These are phyloP conservation scores for Gyrodon lividus DNA, from an alignment of 768 basidiomycete genomes.

Conservation along the genomic window DNA sequence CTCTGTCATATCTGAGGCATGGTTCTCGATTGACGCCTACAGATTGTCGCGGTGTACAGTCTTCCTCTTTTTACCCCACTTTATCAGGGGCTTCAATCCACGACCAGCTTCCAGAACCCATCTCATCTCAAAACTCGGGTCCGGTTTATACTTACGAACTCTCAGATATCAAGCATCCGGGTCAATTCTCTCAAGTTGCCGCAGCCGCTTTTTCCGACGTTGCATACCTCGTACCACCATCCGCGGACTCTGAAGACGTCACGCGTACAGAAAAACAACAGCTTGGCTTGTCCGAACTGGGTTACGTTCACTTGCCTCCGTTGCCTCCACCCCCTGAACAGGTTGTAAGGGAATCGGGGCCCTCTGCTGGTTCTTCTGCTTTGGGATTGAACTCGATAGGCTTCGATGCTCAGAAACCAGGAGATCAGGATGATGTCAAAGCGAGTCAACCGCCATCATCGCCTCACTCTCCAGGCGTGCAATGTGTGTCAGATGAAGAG, in stretches of 20 bases:
- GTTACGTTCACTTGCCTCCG: constrained; percentile 43
- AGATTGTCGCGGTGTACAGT: not conserved
- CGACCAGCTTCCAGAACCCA: not conserved
- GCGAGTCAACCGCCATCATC: not conserved
- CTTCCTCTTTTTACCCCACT: not conserved
- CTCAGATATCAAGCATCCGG: constrained; percentile 12
- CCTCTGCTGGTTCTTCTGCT: not conserved
- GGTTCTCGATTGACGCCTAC: not conserved
- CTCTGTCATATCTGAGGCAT: not conserved
- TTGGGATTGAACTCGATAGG: not conserved
- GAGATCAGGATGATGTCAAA: not conserved
- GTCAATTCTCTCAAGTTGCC: constrained; percentile 17
- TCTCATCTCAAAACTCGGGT: not conserved
- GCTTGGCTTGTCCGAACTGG: constrained; percentile 42
- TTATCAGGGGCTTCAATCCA: not conserved
- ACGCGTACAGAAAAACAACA: constrained; percentile 8
- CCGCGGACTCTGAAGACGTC: not conserved
- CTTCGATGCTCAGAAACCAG: not conserved
- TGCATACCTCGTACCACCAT: not conserved
- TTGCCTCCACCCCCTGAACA: constrained; percentile 19
- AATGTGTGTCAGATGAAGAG: constrained; percentile 11
- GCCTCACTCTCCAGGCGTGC: not conserved
- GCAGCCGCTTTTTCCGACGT: constrained; percentile 10
- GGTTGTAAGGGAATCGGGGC: not conserved
- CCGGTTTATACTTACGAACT: constrained; percentile 3